phyloP scores from a whole-genome alignment of 768 basidiomycete species.

The Lentinula raphanica region DNA sequence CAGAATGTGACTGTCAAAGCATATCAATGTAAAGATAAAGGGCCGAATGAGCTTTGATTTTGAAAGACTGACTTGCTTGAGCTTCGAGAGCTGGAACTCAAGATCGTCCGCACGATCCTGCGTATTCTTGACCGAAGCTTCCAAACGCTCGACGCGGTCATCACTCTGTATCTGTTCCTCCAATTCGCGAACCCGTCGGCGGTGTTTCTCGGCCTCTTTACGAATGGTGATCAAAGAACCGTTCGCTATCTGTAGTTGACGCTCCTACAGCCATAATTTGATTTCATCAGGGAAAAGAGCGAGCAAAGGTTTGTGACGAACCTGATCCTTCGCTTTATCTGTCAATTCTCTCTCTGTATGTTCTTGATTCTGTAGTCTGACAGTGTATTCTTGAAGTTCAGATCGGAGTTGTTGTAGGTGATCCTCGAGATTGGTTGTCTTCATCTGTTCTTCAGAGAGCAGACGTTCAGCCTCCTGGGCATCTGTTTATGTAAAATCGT shows the following conservation, averaged over 20 bases:
- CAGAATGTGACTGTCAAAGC: conserved; percentile 43
- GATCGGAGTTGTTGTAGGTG: conserved; percentile 39
- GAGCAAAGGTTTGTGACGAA: conserved; percentile 12
- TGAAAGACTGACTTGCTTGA: conserved; percentile 60
- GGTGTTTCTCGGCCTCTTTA: conserved; percentile 47
- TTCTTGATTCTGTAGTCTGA: conserved; percentile 37
- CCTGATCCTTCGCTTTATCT: conserved; percentile 53
- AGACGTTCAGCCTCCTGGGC: conserved; percentile 36
- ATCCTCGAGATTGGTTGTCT: conserved; percentile 32
- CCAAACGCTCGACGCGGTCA: conserved; percentile 72
- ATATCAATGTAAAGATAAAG: not conserved
- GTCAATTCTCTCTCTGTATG: conserved; percentile 49
- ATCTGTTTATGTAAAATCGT: conserved; percentile 24
- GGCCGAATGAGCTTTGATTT: not conserved
- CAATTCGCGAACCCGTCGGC: conserved; percentile 60
- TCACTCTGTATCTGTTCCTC: conserved; percentile 82
- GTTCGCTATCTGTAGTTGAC: conserved; percentile 64
- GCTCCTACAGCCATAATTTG: conserved; percentile 48
- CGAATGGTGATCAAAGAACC: conserved; percentile 48
- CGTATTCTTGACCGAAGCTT: conserved; percentile 67
- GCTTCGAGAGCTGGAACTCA: conserved; percentile 74
- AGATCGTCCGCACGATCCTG: conserved; percentile 81
- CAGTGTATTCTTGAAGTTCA: conserved; percentile 30
- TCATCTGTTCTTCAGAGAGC: conserved; percentile 39
- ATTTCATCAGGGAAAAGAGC: not conserved